Percentiles rank a stretch among this genome's conserved stretches.
Evolutionary conservation across 306 rosid species (phyloP).

Genomic region (Castanopsis chinensis): DNA sequence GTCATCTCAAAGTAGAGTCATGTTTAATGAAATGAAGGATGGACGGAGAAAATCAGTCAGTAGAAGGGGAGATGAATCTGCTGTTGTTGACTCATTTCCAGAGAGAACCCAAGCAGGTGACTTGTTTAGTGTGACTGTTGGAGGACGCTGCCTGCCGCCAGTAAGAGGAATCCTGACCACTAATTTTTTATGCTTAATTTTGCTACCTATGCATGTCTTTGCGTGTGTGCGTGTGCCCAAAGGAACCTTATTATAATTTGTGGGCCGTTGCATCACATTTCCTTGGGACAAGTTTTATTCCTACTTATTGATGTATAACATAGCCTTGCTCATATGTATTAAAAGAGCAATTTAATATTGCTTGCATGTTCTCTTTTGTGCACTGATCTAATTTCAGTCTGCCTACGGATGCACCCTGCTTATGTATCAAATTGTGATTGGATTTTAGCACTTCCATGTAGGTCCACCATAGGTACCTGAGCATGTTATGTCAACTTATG

Average conservation of each 20-base stretch:
- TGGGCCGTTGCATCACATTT: not conserved
- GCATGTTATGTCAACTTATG: too few species aligned
- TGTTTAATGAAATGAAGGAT: slow-evolving; percentile 52
- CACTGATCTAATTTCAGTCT: not conserved
- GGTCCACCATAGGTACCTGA: too few species aligned
- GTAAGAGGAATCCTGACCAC: slow-evolving; percentile 40
- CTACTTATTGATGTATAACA: not conserved
- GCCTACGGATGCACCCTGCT: too few species aligned
- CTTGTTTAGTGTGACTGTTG: slow-evolving; percentile 56
- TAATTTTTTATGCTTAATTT: not conserved
- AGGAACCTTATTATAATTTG: not conserved
- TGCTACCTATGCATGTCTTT: not conserved
- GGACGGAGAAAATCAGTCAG: slow-evolving; percentile 62
- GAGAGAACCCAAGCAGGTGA: slow-evolving; percentile 85
- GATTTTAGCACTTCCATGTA: too few species aligned
- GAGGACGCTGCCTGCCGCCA: slow-evolving; percentile 53
- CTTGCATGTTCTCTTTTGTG: not conserved
- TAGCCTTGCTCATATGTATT: not conserved
- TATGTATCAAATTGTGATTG: too few species aligned
- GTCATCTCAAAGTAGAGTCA: slow-evolving; percentile 42
- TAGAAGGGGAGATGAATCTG: slow-evolving; percentile 54
- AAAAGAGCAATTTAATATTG: not conserved
- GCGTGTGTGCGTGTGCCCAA: not conserved
- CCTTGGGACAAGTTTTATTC: not conserved
- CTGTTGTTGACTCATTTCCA: slow-evolving; percentile 49